Conservation (phyloP, 345 rosid species). For the Populus euphratica region DNA sequence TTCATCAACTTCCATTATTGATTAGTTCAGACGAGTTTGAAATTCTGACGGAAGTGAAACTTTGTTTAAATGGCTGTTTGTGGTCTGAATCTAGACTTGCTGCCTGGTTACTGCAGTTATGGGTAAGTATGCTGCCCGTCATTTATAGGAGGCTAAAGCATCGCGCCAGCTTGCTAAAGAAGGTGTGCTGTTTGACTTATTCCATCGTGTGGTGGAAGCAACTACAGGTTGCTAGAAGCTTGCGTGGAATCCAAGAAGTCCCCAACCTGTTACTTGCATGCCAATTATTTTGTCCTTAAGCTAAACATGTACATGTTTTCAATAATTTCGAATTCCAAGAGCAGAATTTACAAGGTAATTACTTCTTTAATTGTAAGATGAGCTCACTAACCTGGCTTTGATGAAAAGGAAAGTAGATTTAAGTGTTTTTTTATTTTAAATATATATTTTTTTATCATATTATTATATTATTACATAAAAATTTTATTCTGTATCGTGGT, state of each 20-base stretch:
- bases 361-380: too few species aligned
- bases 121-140: not conserved
- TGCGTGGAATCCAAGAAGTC: conserved; percentile 2
- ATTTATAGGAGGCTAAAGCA: not conserved
- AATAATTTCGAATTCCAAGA: not conserved
- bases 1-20: conserved; percentile 29
- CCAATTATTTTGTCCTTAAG: not conserved
- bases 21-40: not conserved
- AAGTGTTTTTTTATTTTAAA: not conserved
- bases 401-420: not conserved
- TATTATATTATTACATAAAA: too few species aligned
- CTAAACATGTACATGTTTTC: not conserved
- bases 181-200: conserved; percentile 26
- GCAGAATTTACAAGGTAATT: not conserved
- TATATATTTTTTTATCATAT: too few species aligned
- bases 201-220: conserved; percentile 37
- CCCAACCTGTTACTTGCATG: not conserved
- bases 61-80: not conserved
- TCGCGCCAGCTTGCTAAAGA: conserved; percentile 32
- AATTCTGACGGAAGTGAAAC: not conserved
- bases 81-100: not conserved
- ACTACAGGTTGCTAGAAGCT: not conserved
- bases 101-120: not conserved
- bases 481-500: too few species aligned
- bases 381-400: not conserved